Evolutionary conservation across 345 rosid genomes (phyloP), one percentile per base, ranked within the genome.

Genomic region (Syzygium aqueum): DNA sequence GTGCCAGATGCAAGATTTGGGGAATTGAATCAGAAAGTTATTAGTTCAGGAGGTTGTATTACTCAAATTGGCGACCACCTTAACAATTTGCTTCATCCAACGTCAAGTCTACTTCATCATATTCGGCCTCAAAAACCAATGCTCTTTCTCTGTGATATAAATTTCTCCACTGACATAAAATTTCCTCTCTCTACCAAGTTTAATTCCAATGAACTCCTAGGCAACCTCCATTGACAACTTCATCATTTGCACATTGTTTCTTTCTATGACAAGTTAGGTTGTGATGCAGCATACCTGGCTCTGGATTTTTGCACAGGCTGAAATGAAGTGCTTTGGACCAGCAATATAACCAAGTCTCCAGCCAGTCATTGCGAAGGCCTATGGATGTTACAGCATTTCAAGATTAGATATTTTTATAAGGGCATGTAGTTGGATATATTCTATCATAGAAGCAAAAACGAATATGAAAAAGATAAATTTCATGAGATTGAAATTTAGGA

Each of bases 361-460:
- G 43, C 99, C 99, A 90, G 99, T 98, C 98, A 98, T 98, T 63
- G 99, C 99, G 88, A 95, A 98, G 86, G 99, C 97, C 99, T 96
- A 89, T 30, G 92, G 88, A 91, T 63, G 25, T 13, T 56, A 30
- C 84, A 33, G 16, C 52, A 77, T 54, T 21, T 73, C 5, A 73
- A 73, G 37, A 37, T 73, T 86, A 86, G 59, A 54, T 19, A 51
- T 1, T 21, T 43, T n/a, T 9, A 27, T 23, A 19, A 28, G 59
- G 61, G 85, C 85, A 52, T 11, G 16, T 15, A 52, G 43, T 9
- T 33, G 49, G 37, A 73, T 73, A 73, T 65, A 33, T 67, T 10
- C 43, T 33, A 67, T 40, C 43, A 16, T 28, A 30, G 19, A 28
- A 27, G 37, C 46, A 84, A 51, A 53, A 52, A 84, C 59, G 28